Evolutionary conservation across 345 rosid genomes (phyloP), one percentile per base, ranked within the genome.

Genomic region (Camelina laxa): DNA sequence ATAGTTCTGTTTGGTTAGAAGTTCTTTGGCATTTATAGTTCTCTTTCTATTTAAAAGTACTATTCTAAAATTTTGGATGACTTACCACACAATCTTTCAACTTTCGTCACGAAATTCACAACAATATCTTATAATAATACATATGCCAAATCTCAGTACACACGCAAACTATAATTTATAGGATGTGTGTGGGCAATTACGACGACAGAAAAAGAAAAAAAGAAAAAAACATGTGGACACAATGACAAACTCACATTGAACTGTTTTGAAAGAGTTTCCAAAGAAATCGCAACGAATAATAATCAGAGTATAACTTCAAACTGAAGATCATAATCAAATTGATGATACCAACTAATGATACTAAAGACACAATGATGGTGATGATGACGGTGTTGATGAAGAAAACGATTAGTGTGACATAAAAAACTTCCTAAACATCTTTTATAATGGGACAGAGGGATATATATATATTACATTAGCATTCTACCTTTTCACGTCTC

Each of bases 81-180:
- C 30, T 74, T 38, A 72, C 78, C 27, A 55, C 12, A 65, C 66
- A 74, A 65, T 21, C 56, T 65, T 74, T 65, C 66, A 74, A 41
- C n/a, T 22, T 55, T 33, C 65, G 49, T 65, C 58, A 64, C 64
- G 69, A 11, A 51, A 8, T 50, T 58, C n/a, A 69, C 38, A 56
- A 22, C 33, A 17, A 30, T 19, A 44, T 31, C 1, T 33, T 9
- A 15, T 30, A 4, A n/a, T 42, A 14, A 39, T 15, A 63, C 33
- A 9, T 42, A 42, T 65, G 12, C 17, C 22, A 65, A 16, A 12
- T 14, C 45, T 31, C 31, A 27, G 1, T 35, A 9, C 14, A 12
- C 41, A 69, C 61, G 50, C 31, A 39, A 67, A 22, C 61, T 67
- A 67, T 22, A 22, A 38, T 21, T 27, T 27, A 27, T 27, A 27